phyloP scores from a whole-genome alignment of 352 stramenopile genomes.

The Globisporangium cystogenes region DNA sequence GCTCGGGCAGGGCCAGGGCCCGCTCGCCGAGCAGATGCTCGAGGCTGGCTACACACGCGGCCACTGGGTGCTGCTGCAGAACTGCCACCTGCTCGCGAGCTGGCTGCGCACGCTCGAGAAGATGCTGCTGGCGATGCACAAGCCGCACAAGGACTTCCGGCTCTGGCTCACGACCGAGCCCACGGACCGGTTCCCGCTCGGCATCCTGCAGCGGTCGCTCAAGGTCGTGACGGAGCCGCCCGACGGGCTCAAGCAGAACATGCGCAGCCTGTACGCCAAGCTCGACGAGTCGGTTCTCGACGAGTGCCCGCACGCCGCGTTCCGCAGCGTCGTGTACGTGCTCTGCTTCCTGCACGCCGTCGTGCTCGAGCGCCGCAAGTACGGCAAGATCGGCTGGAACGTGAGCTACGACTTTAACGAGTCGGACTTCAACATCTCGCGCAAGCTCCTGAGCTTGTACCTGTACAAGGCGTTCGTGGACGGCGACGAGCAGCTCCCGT shows the following conservation, averaged over 20 bases:
- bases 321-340: slow-evolving; percentile 92
- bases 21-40: slow-evolving; percentile 92
- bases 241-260: slow-evolving; percentile 96
- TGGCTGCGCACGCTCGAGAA: slow-evolving; percentile 94
- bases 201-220: slow-evolving; percentile 92
- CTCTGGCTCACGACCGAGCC: slow-evolving; percentile 95
- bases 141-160: slow-evolving; percentile 93
- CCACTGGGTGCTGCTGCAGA: slow-evolving; percentile 93
- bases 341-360: slow-evolving; percentile 95
- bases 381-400: slow-evolving; percentile 97
- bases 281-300: slow-evolving; percentile 89
- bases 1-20: slow-evolving; percentile 92
- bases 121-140: slow-evolving; percentile 88
- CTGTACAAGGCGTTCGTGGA: slow-evolving; percentile 93
- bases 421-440: slow-evolving; percentile 93
- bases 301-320: slow-evolving; percentile 91
- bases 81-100: slow-evolving; percentile 93
- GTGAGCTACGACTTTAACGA: slow-evolving; percentile 97
- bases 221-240: slow-evolving; percentile 96
- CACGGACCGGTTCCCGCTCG: slow-evolving; percentile 93
- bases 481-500: slow-evolving; percentile 91
- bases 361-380: slow-evolving; percentile 94
- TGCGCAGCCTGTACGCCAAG: slow-evolving; percentile 91
- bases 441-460: slow-evolving; percentile 90
- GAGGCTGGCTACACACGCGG: slow-evolving; percentile 83